Evolutionary conservation across 1,284 basidiomycete species (phyloP).

Genomic region (Clitocybe nebularis): DNA sequence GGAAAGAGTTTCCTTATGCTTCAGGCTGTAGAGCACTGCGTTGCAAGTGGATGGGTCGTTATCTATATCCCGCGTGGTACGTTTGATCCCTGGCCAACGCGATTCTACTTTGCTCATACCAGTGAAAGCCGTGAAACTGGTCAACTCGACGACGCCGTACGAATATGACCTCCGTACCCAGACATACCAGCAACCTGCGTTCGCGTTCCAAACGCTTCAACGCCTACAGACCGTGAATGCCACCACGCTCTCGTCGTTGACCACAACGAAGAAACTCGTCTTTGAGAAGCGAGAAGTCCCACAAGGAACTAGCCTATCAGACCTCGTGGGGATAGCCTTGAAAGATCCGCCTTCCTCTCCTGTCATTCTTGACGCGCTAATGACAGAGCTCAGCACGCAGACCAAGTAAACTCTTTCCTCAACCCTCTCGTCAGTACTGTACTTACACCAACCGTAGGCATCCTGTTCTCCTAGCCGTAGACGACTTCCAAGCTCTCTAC

Average conservation of each 20-base stretch:
- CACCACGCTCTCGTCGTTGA: conserved; percentile 35
- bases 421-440: background rate
- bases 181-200: conserved; percentile 76
- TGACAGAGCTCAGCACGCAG: conserved; percentile 69
- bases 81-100: conserved; percentile 14
- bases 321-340: conserved; percentile 58
- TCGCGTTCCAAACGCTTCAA: conserved; percentile 56
- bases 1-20: conserved; percentile 85
- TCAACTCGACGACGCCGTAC: conserved; percentile 78
- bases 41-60: conserved; percentile 76
- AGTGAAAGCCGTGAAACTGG: conserved; percentile 61
- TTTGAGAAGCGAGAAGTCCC: conserved; percentile 47
- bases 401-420: conserved; percentile 49
- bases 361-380: conserved; percentile 58
- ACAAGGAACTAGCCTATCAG: conserved; percentile 47
- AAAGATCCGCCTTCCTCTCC: conserved; percentile 57
- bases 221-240: conserved; percentile 56
- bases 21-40: conserved; percentile 76
- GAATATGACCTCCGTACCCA: conserved; percentile 72
- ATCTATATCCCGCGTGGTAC: conserved; percentile 84
- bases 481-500: conserved; percentile 85
- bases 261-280: conserved; percentile 36
- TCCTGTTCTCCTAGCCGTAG: conserved; percentile 83
- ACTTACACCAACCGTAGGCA: conserved; percentile 24
- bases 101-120: conserved; percentile 1